Conservation (phyloP, 345 rosid genomes). For the Aegle marmelos region DNA sequence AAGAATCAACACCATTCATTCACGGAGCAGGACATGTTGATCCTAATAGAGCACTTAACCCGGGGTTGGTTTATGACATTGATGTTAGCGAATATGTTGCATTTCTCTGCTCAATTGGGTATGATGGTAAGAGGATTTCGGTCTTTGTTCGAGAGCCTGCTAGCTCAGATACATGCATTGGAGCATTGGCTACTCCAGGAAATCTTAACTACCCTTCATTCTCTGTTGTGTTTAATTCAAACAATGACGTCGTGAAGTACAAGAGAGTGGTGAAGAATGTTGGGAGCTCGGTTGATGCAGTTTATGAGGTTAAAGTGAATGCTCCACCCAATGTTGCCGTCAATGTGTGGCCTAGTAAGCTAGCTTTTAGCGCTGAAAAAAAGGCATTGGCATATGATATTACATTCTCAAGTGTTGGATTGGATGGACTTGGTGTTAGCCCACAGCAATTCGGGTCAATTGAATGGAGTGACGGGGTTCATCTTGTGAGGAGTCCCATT, state of each 20-base stretch:
- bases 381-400: conserved; percentile 52
- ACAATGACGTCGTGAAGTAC: conserved; percentile 37
- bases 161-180: conserved; percentile 33
- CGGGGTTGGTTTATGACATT: conserved; percentile 78
- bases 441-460: conserved; percentile 57
- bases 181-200: conserved; percentile 41
- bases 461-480: conserved; percentile 78
- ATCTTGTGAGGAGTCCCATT: conserved; percentile 66
- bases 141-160: conserved; percentile 53
- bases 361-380: conserved; percentile 51
- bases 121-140: conserved; percentile 43
- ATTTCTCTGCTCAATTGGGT: conserved; percentile 87
- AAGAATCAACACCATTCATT: conserved; percentile 60
- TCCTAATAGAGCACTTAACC: conserved; percentile 74
- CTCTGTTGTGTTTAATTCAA: conserved; percentile 47
- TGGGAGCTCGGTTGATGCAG: conserved; percentile 49
- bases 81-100: conserved; percentile 44
- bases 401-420: conserved; percentile 45
- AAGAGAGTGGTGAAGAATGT: conserved; percentile 68
- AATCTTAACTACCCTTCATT: conserved; percentile 77
- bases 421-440: conserved; percentile 27
- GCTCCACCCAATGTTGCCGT: conserved; percentile 58
- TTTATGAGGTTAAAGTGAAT: conserved; percentile 55
- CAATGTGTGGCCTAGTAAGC: conserved; percentile 58
- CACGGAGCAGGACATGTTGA: conserved; percentile 87